Evolutionary conservation across 1,284 basidiomycete genomes (phyloP), one percentile per base, ranked within the genome.

Genomic region (Cutaneotrichosporon mucoides): DNA sequence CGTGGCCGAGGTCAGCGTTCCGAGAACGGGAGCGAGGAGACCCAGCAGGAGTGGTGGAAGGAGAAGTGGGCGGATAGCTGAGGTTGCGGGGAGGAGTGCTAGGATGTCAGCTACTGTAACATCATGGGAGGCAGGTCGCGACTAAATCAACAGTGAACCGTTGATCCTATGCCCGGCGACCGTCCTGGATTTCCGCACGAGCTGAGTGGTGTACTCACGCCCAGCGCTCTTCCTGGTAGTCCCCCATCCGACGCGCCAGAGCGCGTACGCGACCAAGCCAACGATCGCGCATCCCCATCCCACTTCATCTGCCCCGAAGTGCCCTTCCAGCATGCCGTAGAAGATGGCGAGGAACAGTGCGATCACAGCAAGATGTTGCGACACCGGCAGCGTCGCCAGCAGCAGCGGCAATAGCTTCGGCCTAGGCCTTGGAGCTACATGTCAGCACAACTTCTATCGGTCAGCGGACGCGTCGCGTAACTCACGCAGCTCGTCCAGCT

Each of bases 1-100:
- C 0, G 94, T 98, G 7, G 94, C 90, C 44, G 91, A 90, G 10
- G 92, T 96, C 66, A 99, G 79, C 1, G 94, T 97, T 64, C 89
- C 85, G 58, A 99, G 80, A 5, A 98, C 89, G 1, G 96, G 96
- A 0, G 93, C 88, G 46, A 98, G 82, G 5, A 93, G 87, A 77
- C 95, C 85, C 57, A 99, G 82, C 3, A 91, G 85, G 6, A 98
- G 83, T 67, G 93, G 89, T 57, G 95, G 88, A 53, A 98, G 82
- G 48, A 94, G 83, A 6, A 90, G 68, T 0, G 74, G 70, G 35
- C 73, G 70, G 6, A 76, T 51, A 0, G 73, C 71, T 12, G 71
- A 72, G 55, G 57, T 65, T 35, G 66, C 70, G 37, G 65, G 71
- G 37, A 67, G 71, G 33, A 66, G 68, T 84, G 88, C 75, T 87